Evolutionary conservation across 2,329 filamentous ascomycete genomes (phyloP).

Genomic region (Plectosphaerella sp.): DNA sequence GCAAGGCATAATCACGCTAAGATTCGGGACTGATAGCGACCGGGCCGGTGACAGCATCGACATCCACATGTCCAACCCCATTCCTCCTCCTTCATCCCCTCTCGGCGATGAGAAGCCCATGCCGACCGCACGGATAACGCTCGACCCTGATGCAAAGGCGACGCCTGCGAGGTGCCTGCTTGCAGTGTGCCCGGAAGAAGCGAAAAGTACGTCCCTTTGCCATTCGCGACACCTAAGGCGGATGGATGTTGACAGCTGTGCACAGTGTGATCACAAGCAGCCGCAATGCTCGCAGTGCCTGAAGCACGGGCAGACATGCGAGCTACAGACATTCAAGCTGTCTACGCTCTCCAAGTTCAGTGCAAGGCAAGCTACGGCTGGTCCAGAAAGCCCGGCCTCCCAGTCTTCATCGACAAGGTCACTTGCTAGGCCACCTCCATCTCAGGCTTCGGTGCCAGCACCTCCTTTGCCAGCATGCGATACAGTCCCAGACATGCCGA

Average conservation of each 20-base stretch:
- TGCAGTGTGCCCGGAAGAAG: constrained; percentile 9
- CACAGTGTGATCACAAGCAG: constrained; percentile 12
- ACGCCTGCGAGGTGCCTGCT: constrained; percentile 9
- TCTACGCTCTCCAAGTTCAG: constrained; percentile 4
- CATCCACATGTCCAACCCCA: too few relatives aligned
- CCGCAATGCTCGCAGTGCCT: constrained; percentile 10
- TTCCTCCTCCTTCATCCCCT: background rate
- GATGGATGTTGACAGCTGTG: background rate
- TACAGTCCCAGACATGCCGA: background rate
- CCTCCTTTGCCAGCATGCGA: background rate
- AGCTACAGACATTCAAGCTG: constrained; percentile 11
- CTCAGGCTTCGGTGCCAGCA: background rate
- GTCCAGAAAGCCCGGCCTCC: background rate
- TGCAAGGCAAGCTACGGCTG: background rate
- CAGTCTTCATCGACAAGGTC: too few relatives aligned
- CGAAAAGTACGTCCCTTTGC: constrained; percentile 5
- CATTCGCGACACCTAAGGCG: background rate
- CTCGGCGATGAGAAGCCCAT: background rate
- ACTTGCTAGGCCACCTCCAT: background rate
- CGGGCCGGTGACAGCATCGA: too few relatives aligned
- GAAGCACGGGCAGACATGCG: constrained; percentile 7
- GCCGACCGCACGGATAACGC: background rate
- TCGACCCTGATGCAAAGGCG: background rate
- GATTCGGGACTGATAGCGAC: too few relatives aligned
- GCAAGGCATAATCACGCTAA: too few relatives aligned